Base-by-base conservation (phyloP, 495 filamentous ascomycete genomes). In the Chaetomium cochliodes region DNA sequence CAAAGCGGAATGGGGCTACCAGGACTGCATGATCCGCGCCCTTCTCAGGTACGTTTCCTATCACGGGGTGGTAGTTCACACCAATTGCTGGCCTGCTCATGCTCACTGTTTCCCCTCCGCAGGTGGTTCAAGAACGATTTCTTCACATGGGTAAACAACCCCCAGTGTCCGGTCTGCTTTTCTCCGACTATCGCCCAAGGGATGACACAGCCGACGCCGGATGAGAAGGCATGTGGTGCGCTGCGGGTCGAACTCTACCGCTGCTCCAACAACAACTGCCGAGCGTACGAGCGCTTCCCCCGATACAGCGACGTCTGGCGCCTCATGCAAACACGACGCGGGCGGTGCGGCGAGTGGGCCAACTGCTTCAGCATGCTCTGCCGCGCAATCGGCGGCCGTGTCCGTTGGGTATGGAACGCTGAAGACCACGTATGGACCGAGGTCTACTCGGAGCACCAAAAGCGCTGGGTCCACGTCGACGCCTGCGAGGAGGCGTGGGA, bases 281-380 rank as follows among this genome's bases (percentile, higher is more conserved):
- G 85, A 23, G 79, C 84, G 9, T 90, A 87, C 70, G 96, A 97
- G 72, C 86, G 94, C 66, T 98, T 97, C 65, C 92, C 94, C 33
- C 88, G 94, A 33, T 98, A 96, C 75, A 92, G 90, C 56, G 96
- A 98, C 74, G 94, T 97, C 20, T 98, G 96, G 90, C 88, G 92
- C 58, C 77, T 98, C 61, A 77, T 98, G 53, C 89, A 96, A 74
- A 92, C 91, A 52, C 80, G 90, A 62, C 85, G 88, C 65, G 94
- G 94, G 28, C 86, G 94, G 63, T 88, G 85, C 61, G 96, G 94
- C 56, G 94, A 99, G 79, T 99, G 96, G 93, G 93, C 90, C 59
- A 97, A 97, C 76, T 97, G 93, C 79, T 99, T 99, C 78, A 92
- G 89, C 76, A 99, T 99, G 94, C 84, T 99, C 23, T 98, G 94